Evolutionary conservation across 2,329 filamentous ascomycete genomes (phyloP), one percentile per base, ranked within the genome.

Genomic region (Paramyrothecium sp.): DNA sequence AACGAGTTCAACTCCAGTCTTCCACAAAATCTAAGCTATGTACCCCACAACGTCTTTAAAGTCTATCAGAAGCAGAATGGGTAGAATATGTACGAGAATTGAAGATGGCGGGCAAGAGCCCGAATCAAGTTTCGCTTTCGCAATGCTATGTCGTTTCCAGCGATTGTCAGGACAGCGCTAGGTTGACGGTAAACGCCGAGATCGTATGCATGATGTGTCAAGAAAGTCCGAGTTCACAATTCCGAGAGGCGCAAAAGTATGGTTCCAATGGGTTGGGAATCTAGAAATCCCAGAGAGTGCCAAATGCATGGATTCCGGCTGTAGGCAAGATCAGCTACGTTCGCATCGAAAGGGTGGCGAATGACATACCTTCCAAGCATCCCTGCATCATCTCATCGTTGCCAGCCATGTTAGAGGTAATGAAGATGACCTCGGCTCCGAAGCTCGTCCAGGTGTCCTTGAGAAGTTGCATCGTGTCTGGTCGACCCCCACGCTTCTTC

Each of bases 311-410:
- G 13, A 53, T 34, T 30, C 51, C 51, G 19, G 51, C 51, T 53
- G 17, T 12, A n/a, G 13, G 7, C 49, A 19, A 3, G 20, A 20
- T 30, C 13, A 51, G 49, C 19, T 33, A 26, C 13, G 23, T 17
- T 12, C 8, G 11, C n/a, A n/a, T n/a, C 10, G 23, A 12, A 19
- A 7, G 30, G 4, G 51, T 5, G 21, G 51, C 23, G 21, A 51
- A 12, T 12, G 49, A 33, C 71, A 26, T 66, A 74, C 73, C 71
- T 60, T 63, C 70, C 56, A 64, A 66, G 58, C 73, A 76, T 26
- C 74, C 74, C 56, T 72, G 71, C 72, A 76, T 75, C 73, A 76
- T 75, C 65, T 76, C 74, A 57, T 75, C 72, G 58, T 76, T 76
- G 26, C 74, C 73, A 56, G 70, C 64, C 70, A 62, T 72, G 58